Base-by-base conservation (phyloP, 768 basidiomycete species). In the Suillus plorans region DNA sequence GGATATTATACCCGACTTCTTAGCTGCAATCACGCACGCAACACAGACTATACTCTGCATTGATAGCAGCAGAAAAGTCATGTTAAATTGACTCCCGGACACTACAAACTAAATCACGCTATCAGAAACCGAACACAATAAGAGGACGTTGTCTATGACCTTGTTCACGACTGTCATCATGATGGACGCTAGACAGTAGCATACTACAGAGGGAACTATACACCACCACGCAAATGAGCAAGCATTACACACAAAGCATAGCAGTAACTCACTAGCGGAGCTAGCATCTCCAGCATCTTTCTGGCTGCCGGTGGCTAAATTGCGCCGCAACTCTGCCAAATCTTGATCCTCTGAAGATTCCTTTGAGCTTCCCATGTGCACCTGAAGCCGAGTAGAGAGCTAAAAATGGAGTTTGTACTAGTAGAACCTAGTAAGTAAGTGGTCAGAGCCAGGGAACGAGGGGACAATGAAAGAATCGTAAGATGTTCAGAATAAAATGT, bases 131-230 rank as follows among this genome's bases (percentile, higher is more conserved):
- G 20, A 36, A 5, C 60, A 42, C 2, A 18, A 31, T 31, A 6
- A 7, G 42, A 20, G 22, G 37, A 31, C 12, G 3, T 13, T 28
- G n/a, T 25, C 25, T 42, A 20, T 64, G 66, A 94, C 96, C 84
- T 98, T 98, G 82, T 98, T 98, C 67, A 97, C 87, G 53, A 99
- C 84, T 0, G 97, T 99, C 97, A 99, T 99, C 57, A 96, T 78
- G 68, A 99, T 97, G 1, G 93, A 95, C 1, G 96, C 94, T 16
- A 91, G 65, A 73, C 97, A 99, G 75, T 98, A 99, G 72, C 90
- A 91, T 64, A 89, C 67, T 67, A 98, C 91, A 41, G 97, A 88
- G 37, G 91, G 82, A 22, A 91, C 93, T 94, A 70, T 37, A 60
- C 13, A n/a, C 36, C 31, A 20, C 9, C 13, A n/a, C 10, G 66